These are phyloP conservation scores for Coemansia umbellata DNA, from an alignment of 192 early-diverging fungal genomes.

Conservation along the genomic window DNA sequence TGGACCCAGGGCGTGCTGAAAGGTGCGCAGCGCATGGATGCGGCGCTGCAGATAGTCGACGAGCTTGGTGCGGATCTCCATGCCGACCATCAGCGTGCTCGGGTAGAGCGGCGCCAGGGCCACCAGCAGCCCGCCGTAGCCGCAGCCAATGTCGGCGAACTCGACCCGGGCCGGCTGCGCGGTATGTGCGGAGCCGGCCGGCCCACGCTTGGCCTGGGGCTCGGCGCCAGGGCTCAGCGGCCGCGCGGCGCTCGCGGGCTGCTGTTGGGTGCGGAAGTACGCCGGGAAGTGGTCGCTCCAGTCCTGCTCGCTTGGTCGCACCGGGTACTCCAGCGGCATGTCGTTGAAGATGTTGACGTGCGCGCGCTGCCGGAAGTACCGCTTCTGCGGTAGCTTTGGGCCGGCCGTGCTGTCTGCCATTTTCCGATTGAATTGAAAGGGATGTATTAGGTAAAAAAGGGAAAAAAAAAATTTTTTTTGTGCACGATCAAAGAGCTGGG, in stretches of 20 bases:
- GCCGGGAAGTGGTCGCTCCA: conserved; percentile 88
- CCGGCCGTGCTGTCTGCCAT: conserved; percentile 11
- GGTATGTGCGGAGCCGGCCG: not conserved
- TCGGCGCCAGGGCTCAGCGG: conserved; percentile 12
- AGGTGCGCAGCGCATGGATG: conserved; percentile 77
- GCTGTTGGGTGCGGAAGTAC: conserved; percentile 31
- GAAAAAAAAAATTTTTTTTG: not conserved
- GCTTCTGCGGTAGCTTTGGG: conserved; percentile 65
- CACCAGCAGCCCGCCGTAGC: conserved; percentile 90
- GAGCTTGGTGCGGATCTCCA: conserved; percentile 98
- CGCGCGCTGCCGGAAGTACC: conserved; percentile 81
- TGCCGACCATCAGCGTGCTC: conserved; percentile 89
- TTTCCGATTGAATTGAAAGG: not conserved
- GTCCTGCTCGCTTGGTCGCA: conserved; percentile 75
- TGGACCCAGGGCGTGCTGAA: conserved; percentile 48
- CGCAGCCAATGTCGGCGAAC: conserved; percentile 98
- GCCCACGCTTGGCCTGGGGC: conserved; percentile 25
- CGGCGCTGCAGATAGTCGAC: conserved; percentile 87
- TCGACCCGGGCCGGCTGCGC: conserved; percentile 59
- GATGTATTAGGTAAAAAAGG: too few relatives aligned
- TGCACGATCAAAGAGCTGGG: not conserved
- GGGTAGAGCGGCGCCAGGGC: conserved; percentile 90
- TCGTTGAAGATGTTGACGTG: conserved; percentile 98
- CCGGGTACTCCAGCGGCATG: conserved; percentile 86
- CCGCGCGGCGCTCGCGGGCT: conserved; percentile 8